phyloP scores from a whole-genome alignment of 192 early-diverging fungal genomes.

The Lobulomyces angularis region DNA sequence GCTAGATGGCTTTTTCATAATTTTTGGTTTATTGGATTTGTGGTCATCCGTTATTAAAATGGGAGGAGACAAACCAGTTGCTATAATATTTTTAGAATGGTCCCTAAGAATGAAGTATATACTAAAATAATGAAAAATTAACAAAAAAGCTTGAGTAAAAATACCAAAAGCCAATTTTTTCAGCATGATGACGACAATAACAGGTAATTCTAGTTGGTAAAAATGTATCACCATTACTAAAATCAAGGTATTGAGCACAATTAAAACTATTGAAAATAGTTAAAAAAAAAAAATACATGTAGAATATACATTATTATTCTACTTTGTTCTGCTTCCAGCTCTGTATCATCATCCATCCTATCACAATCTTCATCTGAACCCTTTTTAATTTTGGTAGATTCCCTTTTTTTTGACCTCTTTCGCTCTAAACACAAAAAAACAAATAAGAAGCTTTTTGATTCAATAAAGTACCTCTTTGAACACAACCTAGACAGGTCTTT shows the following conservation, averaged over 20 bases:
- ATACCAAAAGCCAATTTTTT: slow-evolving; percentile 82
- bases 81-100: slow-evolving; percentile 46
- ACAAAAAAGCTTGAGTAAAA: neutral
- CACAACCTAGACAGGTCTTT: slow-evolving; percentile 68
- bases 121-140: slow-evolving; percentile 16
- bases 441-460: slow-evolving; percentile 41
- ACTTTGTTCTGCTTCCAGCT: too few species aligned
- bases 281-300: slow-evolving; percentile 57
- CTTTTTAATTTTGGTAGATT: slow-evolving; percentile 17
- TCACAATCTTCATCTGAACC: slow-evolving; percentile 19
- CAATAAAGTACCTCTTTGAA: slow-evolving; percentile 58
- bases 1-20: slow-evolving; percentile 20
- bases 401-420: slow-evolving; percentile 22
- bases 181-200: slow-evolving; percentile 90
- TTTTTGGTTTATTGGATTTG: slow-evolving; percentile 69
- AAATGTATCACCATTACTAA: slow-evolving; percentile 74
- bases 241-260: slow-evolving; percentile 72
- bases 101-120: slow-evolving; percentile 73
- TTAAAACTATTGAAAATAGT: slow-evolving; percentile 80
- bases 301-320: too few species aligned
- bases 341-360: slow-evolving; percentile 45
- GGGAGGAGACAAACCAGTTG: slow-evolving; percentile 71
- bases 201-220: slow-evolving; percentile 90
- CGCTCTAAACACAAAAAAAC: slow-evolving; percentile 24
- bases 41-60: slow-evolving; percentile 98